phyloP scores from a whole-genome alignment of 2,329 filamentous ascomycete species.

The Kalaharituber pfeilii region DNA sequence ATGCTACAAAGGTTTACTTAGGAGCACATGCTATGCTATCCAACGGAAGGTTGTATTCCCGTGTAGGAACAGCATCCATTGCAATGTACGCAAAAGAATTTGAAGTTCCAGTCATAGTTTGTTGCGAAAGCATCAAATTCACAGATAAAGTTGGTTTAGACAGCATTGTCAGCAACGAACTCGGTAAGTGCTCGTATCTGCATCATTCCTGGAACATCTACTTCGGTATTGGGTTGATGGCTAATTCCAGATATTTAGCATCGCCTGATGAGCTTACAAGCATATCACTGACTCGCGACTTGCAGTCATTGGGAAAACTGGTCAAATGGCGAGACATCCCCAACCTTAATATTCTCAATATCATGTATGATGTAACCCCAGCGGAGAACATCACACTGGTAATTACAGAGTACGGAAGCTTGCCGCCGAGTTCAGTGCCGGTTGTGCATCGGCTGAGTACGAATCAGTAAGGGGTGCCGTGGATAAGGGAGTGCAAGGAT shows the following conservation, averaged over 20 bases:
- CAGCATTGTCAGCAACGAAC: constrained; percentile 82
- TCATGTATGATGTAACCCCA: constrained; percentile 85
- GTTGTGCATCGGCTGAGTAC: constrained; percentile 46
- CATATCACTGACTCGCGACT: background rate
- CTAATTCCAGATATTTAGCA: background rate
- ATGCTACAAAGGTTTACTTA: constrained; percentile 57
- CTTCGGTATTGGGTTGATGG: background rate
- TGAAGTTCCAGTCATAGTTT: constrained; percentile 66
- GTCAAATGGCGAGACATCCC: constrained; percentile 41
- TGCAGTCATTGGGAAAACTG: constrained; percentile 24
- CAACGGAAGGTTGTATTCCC: constrained; percentile 77
- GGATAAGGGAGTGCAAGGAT: no score
- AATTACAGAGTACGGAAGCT: constrained; percentile 74
- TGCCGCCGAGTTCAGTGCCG: constrained; percentile 72
- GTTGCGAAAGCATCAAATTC: constrained; percentile 92
- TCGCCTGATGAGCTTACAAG: constrained; percentile 4
- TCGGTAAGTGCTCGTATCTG: constrained; percentile 16
- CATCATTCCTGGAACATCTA: constrained; percentile 7
- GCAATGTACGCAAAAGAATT: constrained; percentile 64
- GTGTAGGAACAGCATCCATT: constrained; percentile 70
- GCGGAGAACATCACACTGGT: constrained; percentile 75
- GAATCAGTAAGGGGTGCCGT: no score
- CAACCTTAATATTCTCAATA: constrained; percentile 46
- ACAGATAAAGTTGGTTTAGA: constrained; percentile 77
- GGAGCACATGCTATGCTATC: constrained; percentile 91